Evolutionary conservation across 257 asterid species (phyloP), one percentile per base, ranked within the genome.

Genomic region (Nicotiana obtusifolia): DNA sequence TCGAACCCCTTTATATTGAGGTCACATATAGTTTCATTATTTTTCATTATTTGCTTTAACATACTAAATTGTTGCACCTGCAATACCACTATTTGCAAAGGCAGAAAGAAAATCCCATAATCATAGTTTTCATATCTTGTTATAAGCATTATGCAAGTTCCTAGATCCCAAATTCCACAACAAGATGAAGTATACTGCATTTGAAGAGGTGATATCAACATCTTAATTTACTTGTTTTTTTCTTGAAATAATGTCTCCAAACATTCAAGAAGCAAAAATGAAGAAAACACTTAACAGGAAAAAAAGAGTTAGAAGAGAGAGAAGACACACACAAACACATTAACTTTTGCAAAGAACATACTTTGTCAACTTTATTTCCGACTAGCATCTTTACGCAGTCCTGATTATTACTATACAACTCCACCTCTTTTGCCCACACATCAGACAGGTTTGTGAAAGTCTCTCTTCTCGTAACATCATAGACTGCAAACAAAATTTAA

Each of bases 361-460:
- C 98, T 82, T 88, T 88, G 85, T 94, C 98, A 82, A 92, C 94
- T 94, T 94, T 94, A 91, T 94, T 94, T 30, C 98, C 98, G 3
- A 94, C 97, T 64, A 94, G 97, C 93, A 94, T 94, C 93, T 94
- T 94, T 86, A 91, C 86, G 76, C 97, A 94, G 78, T 94, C 93
- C 84, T 88, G 91, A 82, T 90, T 89, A 62, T 93, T 91, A 67
- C 95, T 91, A 85, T 94, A 94, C 47, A 92, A 90, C 84, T 94
- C 95, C 78, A 94, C 89, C 87, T 94, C 98, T 87, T 91, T 92
- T 52, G 97, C 97, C 98, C 97, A 94, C 10, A 94, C 92, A 81
- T 91, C 98, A 84, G 93, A 89, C 84, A 94, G 86, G 88, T 91
- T 90, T 77, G 93, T 89, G 80, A 93, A 94, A 67, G 95, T 89